Conservation (phyloP, 176 grass and related monocot species). For the Zoysia pacifica region DNA sequence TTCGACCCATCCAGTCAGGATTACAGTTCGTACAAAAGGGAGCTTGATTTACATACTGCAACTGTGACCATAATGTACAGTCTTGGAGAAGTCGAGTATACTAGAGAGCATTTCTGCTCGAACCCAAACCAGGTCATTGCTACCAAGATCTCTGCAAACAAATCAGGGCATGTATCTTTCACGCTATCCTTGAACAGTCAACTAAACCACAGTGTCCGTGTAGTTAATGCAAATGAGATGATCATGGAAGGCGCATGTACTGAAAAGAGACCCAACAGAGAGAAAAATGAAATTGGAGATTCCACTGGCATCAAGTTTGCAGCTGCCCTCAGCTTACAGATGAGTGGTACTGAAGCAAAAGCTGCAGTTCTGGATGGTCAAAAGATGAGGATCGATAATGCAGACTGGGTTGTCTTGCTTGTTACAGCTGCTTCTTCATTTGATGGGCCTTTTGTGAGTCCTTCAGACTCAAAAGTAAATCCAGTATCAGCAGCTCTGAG, state of each 20-base stretch:
- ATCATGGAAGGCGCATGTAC: slow-evolving; percentile 69
- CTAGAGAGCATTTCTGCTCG: slow-evolving; percentile 72
- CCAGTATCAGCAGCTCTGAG: slow-evolving; percentile 45
- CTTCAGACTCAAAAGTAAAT: slow-evolving; percentile 64
- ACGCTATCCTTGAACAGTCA: slow-evolving; percentile 54
- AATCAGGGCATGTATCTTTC: slow-evolving; percentile 55
- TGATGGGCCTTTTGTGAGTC: slow-evolving; percentile 57
- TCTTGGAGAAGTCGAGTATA: slow-evolving; percentile 59
- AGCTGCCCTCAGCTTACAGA: slow-evolving; percentile 52
- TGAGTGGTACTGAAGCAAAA: slow-evolving; percentile 31
- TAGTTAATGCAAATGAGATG: slow-evolving; percentile 48
- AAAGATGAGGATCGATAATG: slow-evolving; percentile 57
- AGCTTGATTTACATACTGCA: slow-evolving; percentile 70
- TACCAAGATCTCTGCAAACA: slow-evolving; percentile 65
- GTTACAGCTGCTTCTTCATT: slow-evolving; percentile 69
- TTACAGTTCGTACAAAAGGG: slow-evolving; percentile 62
- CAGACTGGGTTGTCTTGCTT: slow-evolving; percentile 69
- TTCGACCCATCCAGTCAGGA: slow-evolving; percentile 34
- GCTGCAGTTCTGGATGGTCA: slow-evolving; percentile 41
- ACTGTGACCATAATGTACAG: slow-evolving; percentile 49
- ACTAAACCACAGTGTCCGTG: slow-evolving; percentile 43
- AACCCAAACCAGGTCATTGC: slow-evolving; percentile 64
- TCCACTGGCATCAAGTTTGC: slow-evolving; percentile 67
- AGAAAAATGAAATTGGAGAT: slow-evolving; percentile 15
- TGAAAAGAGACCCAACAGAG: slow-evolving; percentile 26